A percentile compares a stretch with the other conserved stretches of the same genome.
Evolutionary conservation across 164 flowering plant genomes (phyloP).

Genomic region (Echeveria elegans): DNA sequence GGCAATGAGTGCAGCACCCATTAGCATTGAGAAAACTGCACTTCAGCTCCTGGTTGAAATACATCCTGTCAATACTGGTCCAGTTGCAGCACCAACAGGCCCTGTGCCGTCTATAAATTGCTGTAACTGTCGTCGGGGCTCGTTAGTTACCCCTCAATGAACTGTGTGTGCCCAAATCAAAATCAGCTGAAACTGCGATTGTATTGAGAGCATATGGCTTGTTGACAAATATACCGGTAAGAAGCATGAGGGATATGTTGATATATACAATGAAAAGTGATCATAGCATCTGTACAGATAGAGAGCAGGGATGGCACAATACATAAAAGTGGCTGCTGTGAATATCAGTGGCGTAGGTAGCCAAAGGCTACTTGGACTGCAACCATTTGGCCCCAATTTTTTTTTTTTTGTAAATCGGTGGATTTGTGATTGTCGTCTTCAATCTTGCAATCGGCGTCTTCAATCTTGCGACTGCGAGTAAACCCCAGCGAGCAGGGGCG

Average conservation of each 20-base stretch:
- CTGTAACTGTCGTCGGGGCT: constrained; percentile 18
- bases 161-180: constrained; percentile 16
- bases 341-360: too few relatives aligned
- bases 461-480: too few relatives aligned
- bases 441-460: too few relatives aligned
- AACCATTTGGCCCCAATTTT: too few relatives aligned
- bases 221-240: constrained; percentile 15
- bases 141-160: constrained; percentile 11
- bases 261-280: constrained; percentile 11
- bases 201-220: constrained; percentile 20
- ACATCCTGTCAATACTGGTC: constrained; percentile 17
- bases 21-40: too few relatives aligned
- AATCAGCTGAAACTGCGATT: constrained; percentile 17
- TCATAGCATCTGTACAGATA: constrained; percentile 15
- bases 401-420: too few relatives aligned
- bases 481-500: too few relatives aligned
- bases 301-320: constrained; percentile 15
- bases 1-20: constrained; percentile 16
- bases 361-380: too few relatives aligned
- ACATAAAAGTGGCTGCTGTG: constrained; percentile 13
- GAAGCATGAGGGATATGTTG: constrained; percentile 14
- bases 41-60: constrained; percentile 14
- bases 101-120: constrained; percentile 20
- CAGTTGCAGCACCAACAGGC: constrained; percentile 15
- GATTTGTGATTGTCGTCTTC: too few relatives aligned